A percentile compares a stretch with the other conserved stretches of the same genome.
Conservation (phyloP, 2,329 filamentous ascomycete species). For the Epicoccum nigrum region DNA sequence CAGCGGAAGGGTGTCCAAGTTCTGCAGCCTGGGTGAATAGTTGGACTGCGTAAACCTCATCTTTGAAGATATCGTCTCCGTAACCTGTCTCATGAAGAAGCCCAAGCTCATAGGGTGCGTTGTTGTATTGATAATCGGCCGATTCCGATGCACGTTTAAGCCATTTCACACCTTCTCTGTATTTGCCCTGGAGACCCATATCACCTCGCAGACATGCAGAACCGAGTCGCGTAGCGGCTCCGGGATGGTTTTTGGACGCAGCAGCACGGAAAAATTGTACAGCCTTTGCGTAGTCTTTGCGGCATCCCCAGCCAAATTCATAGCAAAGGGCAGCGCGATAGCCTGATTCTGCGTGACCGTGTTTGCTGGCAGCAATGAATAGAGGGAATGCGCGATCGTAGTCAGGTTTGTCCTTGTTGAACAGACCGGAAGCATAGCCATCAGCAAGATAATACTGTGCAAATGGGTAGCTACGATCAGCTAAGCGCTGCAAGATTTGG, state of each 20-base stretch:
- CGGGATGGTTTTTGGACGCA: slow-evolving; percentile 92
- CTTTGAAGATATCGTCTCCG: slow-evolving; percentile 91
- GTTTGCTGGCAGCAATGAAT: slow-evolving; percentile 92
- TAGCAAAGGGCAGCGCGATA: slow-evolving; percentile 95
- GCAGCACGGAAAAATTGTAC: slow-evolving; percentile 91
- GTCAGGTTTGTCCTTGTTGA: slow-evolving; percentile 93
- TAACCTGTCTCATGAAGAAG: slow-evolving; percentile 90
- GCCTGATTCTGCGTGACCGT: slow-evolving; percentile 93
- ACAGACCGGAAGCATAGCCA: slow-evolving; percentile 90
- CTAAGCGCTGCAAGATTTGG: slow-evolving; percentile 82
- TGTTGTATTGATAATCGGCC: slow-evolving; percentile 89
- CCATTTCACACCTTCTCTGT: slow-evolving; percentile 94
- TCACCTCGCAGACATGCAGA: slow-evolving; percentile 90
- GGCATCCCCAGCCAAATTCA: slow-evolving; percentile 96
- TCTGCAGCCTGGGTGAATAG: slow-evolving; percentile 94
- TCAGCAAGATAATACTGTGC: slow-evolving; percentile 98
- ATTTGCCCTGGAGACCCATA: slow-evolving; percentile 80
- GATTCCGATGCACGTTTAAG: slow-evolving; percentile 90
- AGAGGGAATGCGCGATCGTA: slow-evolving; percentile 90
- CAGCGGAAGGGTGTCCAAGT: slow-evolving; percentile 84
- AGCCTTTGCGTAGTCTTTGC: slow-evolving; percentile 87
- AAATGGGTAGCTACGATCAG: slow-evolving; percentile 90
- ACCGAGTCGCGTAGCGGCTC: slow-evolving; percentile 90
- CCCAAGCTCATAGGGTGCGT: slow-evolving; percentile 88
- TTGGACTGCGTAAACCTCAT: slow-evolving; percentile 88